Evolutionary conservation across 2,329 filamentous ascomycete genomes (phyloP), one percentile per base, ranked within the genome.

Genomic region (Magnaporthiopsis incrustans): DNA sequence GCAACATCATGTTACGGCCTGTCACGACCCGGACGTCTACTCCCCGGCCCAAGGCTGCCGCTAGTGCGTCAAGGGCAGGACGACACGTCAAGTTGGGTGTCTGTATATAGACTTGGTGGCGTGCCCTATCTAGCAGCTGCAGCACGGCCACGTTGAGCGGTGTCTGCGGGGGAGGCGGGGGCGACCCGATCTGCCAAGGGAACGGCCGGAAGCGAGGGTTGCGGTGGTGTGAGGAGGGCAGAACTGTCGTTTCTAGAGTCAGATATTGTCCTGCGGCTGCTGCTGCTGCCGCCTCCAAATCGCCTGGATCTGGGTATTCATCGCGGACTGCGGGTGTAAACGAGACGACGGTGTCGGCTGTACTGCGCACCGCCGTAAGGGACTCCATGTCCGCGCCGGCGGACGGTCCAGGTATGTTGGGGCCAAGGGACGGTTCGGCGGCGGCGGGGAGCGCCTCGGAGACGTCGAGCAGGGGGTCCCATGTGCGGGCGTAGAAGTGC

Each of bases 51-150:
- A 94, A 76, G 0, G 89, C 88, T 0, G 76, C 76, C 0, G 89
- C 68, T 0, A 96, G 73, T 0, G 83, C 85, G 0, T 82, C 75
- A 0, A 92, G 76, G 0, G 91, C 85, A 0, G 88, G 81, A 60
- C 80, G 78, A 0, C 86, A 86, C 0, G 91, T 96, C 1, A 95
- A 71, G 65, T 95, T 96, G 0, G 91, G 91, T 0, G 91, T 92
- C 68, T 92, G 85, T 4, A 95, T 82, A 65, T 85, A 87, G 63
- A 95, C 86, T 22, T 76, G 78, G 14, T 72, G 76, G 38, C 79
- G 77, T 0, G 90, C 89, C 59, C 79, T 81, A 1, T 77, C 74
- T 57, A 93, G 78, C 0, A 90, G 75, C 0, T 81, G 82, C 1
- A 90, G 76, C 10, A 92, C 72, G 44, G 87, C 86, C 1, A 78